Evolutionary conservation across 2,329 filamentous ascomycete species (phyloP), one percentile per base, ranked within the genome.

Genomic region (Falciphora oryzae): DNA sequence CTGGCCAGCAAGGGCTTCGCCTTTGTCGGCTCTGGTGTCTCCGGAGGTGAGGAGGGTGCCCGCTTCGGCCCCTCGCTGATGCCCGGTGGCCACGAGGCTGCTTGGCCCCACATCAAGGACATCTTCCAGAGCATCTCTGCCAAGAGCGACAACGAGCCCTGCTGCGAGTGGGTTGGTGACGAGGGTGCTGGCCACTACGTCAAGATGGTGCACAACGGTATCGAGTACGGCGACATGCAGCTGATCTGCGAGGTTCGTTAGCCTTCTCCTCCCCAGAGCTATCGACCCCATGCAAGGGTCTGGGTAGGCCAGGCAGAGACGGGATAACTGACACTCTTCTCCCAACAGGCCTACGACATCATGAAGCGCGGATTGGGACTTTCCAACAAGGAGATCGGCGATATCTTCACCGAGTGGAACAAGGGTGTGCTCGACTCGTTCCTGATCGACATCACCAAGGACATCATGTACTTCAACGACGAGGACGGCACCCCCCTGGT

Each of bases 121-220:
- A 91, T 99, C 76, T 96, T 99, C 86, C 95, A 99, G 85, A 88
- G 88, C 83, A 97, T 99, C 77, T 87, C 95, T 69, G 95, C 95
- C 80, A 98, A 99, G 89, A 96, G 91, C 80, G 94, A 97, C 75
- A 89, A 89, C 74, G 95, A 99, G 86, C 83, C 95, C 70, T 99
- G 95, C 89, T 99, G 95, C 78, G 95, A 99, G 82, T 99, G 95
- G 95, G 95, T 99, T 74, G 95, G 95, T 83, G 95, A 98, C 82
- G 93, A 98, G 81, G 95, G 95, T 88, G 92, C 95, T 82, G 95
- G 95, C 74, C 95, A 99, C 89, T 99, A 97, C 86, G 94, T 99
- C 85, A 99, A 99, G 91, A 99, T 99, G 95, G 95, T 99, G 69
- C 95, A 99, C 90, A 99, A 99, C 83, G 95, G 95, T 87, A 99